Evolutionary conservation across 148 eudicot genomes (phyloP), one percentile per base, ranked within the genome.

Genomic region (Simmondsia chinensis): DNA sequence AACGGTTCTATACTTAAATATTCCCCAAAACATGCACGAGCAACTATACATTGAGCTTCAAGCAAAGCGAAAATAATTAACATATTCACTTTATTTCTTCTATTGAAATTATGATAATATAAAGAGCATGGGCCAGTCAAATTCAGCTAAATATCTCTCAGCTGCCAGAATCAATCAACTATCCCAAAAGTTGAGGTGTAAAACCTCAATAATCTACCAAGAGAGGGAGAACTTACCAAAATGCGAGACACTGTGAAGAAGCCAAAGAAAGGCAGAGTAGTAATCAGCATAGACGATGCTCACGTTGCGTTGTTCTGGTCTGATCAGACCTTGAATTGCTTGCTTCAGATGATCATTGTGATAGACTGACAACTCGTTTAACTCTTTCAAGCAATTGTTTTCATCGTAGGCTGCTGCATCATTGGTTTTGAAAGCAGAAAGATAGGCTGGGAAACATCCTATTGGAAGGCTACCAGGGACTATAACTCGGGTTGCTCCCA

Each of bases 271-370:
- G 4, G 72, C 61, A 48, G 28, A 35, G 57, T 65, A 43, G 10
- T 60, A 56, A 48, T 65, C 64, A n/a, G 23, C 64, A 37, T 60
- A 71, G 7, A 66, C 4, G 3, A 71, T 48, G 47, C 52, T 60
- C 2, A 50, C 33, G 39, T 52, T 37, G 4, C 13, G 34, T 7
- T 65, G 23, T 6, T 60, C 57, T 37, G 17, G 43, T n/a, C 33
- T 51, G n/a, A n/a, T n/a, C 20, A 61, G 18, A 37, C 14, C 21
- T 10, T 33, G 21, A 10, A 61, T 40, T 0, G 47, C 57, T 47
- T 22, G 28, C 18, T 27, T 43, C 4, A 65, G 31, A 28, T 40
- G 53, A 30, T 29, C 16, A 9, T 65, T 65, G 54, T 65, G 71
- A 43, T 31, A 39, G 18, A 42, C 21, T 4, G 72, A 36, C 26